These are phyloP conservation scores for Gossypium bickii DNA, from an alignment of 345 rosid species.

Conservation along the genomic window DNA sequence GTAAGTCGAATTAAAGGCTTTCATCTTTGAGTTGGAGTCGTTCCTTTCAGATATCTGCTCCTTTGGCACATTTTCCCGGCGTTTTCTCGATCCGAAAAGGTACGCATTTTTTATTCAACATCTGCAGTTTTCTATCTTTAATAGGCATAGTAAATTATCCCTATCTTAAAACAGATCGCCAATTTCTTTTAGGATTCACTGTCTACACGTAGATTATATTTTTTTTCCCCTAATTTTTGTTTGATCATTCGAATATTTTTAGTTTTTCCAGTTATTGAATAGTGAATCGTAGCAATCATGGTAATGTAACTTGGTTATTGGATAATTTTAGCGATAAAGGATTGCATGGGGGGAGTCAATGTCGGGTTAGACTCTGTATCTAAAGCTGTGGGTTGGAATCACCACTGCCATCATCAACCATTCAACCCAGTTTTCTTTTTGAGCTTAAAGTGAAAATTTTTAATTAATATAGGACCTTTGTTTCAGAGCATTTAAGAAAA, in stretches of 20 bases:
- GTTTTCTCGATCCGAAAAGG: background rate
- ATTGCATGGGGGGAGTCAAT: no score
- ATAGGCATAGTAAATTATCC: background rate
- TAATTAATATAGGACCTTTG: no score
- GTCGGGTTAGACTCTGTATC: no score
- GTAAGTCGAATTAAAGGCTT: background rate
- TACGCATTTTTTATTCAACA: background rate
- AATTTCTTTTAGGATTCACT: background rate
- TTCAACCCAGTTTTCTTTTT: background rate
- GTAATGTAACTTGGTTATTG: background rate
- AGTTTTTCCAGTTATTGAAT: background rate
- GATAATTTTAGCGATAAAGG: no score
- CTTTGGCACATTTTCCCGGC: background rate
- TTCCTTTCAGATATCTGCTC: background rate
- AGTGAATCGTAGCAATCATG: background rate
- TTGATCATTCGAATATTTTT: background rate
- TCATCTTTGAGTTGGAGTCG: background rate
- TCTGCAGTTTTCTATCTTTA: background rate
- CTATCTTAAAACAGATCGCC: background rate
- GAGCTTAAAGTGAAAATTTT: background rate
- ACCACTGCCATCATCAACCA: constrained; percentile 58
- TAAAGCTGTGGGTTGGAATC: no score
- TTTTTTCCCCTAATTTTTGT: background rate
- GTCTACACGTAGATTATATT: background rate
- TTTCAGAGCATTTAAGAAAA: background rate